These are phyloP conservation scores for Fusarium incarnatum DNA, from an alignment of 2,329 filamentous ascomycete species.

Conservation along the genomic window DNA sequence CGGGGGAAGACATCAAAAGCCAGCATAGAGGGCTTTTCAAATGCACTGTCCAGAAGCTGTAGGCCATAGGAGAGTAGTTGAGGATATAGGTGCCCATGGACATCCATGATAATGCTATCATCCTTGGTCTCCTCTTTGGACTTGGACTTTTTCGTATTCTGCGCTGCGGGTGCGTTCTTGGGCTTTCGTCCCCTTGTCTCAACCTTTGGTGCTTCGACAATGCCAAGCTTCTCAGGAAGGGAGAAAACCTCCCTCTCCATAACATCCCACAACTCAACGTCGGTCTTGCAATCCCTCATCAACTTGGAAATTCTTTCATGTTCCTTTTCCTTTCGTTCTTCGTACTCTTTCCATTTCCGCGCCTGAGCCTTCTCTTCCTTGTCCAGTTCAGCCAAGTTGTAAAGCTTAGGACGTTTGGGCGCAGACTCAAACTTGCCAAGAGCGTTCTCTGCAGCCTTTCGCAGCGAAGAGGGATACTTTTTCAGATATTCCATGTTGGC, in stretches of 20 bases:
- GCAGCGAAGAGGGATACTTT: conserved; percentile 55
- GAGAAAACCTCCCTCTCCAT: conserved; percentile 76
- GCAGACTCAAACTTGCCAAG: conserved; percentile 54
- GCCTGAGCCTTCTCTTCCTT: conserved; percentile 49
- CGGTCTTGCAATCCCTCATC: conserved; percentile 67
- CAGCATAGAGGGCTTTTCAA: conserved; percentile 68
- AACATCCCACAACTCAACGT: conserved; percentile 74
- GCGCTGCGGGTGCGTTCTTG: conserved; percentile 26
- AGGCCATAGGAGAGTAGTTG: conserved; percentile 69
- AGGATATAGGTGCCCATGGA: conserved; percentile 74
- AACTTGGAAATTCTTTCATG: conserved; percentile 63
- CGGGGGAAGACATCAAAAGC: conserved; percentile 72
- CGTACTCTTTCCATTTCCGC: conserved; percentile 52
- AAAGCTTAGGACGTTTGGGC: conserved; percentile 42
- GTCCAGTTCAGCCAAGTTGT: conserved; percentile 48
- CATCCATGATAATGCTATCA: conserved; percentile 58
- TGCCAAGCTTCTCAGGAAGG: conserved; percentile 66
- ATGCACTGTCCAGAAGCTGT: conserved; percentile 67
- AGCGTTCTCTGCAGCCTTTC: conserved; percentile 54
- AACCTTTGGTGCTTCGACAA: conserved; percentile 51
- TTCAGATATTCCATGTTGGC: conserved; percentile 51
- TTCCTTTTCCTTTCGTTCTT: conserved; percentile 59
- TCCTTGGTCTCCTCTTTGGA: conserved; percentile 37
- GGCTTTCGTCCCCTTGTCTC: conserved; percentile 19
- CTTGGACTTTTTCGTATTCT: conserved; percentile 3